Evolutionary conservation across 108 stramenopile species (phyloP), one percentile per base, ranked within the genome.

Genomic region (Schizochytrium sp.): DNA sequence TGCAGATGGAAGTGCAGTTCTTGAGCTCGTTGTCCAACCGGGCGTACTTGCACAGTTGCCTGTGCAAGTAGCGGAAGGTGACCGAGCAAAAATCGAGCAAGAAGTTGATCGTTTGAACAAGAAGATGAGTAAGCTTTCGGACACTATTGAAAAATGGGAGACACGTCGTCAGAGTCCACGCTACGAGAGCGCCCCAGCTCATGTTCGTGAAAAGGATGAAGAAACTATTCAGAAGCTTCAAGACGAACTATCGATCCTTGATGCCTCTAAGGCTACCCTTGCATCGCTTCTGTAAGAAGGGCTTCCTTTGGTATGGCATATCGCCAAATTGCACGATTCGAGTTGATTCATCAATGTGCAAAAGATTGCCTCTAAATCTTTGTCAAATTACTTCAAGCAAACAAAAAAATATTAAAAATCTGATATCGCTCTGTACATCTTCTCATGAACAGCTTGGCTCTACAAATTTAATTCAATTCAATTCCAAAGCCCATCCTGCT

Each of bases 11-110:
- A 44, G 42, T 8, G 40, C 64, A 44, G 49, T 53, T 47, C 47
- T 90, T 10, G 73, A 89, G 12, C 2, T 69, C 40, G 60, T 88
- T 2, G 89, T 91, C 41, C 61, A 91, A 87, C 90, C 92, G n/a
- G 91, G 91, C 40, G 46, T 93, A 53, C 91, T 93, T n/a, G 91
- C 88, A 2, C 92, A 89, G 45, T 55, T 94, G 19, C 92, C 93
- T 8, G 46, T 92, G 61, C 38, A 83, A 17, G 76, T 83, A 5
- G 53, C 10, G 47, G 50, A 46, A 7, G 91, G 91, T 3, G 92
- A 90, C 13, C 57, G 92, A 47, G 89, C 92, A 4, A 92, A 93
- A 61, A 72, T 60, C 46, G 90, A 88, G 41, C 92, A 94, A 72
- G 94, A 94, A 92, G 58, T 56, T 50, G 61, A 44, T 38, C 87